These are phyloP conservation scores for Curvularia eragrostidis DNA, from an alignment of 2,329 filamentous ascomycete genomes.

Conservation along the genomic window DNA sequence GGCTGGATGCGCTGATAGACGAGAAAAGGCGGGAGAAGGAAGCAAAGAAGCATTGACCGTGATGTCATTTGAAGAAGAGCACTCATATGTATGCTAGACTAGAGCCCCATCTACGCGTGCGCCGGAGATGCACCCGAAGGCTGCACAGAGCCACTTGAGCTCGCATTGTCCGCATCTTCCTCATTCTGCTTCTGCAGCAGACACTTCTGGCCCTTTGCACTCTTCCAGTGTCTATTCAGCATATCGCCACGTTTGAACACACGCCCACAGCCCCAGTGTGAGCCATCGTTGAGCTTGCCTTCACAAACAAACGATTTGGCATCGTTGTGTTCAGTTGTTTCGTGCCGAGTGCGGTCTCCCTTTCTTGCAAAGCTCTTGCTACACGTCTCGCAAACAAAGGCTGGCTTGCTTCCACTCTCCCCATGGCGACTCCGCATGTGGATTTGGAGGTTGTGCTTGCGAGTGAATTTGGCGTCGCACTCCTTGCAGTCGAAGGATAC, in stretches of 20 bases:
- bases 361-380: slow-evolving; percentile 15
- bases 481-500: slow-evolving; percentile 8
- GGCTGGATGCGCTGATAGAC: slow-evolving; percentile 42
- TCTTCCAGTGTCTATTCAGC: slow-evolving; percentile 20
- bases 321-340: slow-evolving; percentile 10
- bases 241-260: slow-evolving; percentile 17
- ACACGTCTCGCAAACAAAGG: slow-evolving; percentile 11
- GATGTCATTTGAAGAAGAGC: too few species aligned
- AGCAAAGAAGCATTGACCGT: slow-evolving; percentile 41
- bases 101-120: neutral
- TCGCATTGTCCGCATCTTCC: slow-evolving; percentile 7
- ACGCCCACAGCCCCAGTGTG: slow-evolving; percentile 21
- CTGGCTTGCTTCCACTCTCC: neutral
- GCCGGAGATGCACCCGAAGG: neutral
- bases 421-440: slow-evolving; percentile 16
- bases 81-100: neutral
- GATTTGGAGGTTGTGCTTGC: slow-evolving; percentile 12
- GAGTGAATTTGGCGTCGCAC: slow-evolving; percentile 13
- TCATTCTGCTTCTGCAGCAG: slow-evolving; percentile 9
- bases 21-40: slow-evolving; percentile 41
- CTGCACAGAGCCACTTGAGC: neutral
- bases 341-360: slow-evolving; percentile 18
- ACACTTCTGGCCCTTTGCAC: slow-evolving; percentile 17
- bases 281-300: slow-evolving; percentile 16
- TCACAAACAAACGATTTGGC: slow-evolving; percentile 12